These are phyloP conservation scores for Blastobotrys attinorum DNA, from an alignment of 805 yeast genomes.

Conservation along the genomic window DNA sequence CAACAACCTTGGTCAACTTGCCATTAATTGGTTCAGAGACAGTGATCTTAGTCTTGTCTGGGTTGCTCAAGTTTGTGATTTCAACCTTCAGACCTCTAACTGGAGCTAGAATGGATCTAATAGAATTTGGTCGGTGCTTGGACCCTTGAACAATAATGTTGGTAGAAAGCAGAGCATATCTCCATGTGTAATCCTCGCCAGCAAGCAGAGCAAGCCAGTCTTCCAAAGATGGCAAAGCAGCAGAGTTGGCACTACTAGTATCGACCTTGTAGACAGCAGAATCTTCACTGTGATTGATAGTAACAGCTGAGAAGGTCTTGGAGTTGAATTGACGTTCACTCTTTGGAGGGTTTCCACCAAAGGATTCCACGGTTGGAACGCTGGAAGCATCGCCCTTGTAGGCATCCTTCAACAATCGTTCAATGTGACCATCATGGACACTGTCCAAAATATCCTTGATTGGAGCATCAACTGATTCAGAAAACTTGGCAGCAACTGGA, in stretches of 20 bases:
- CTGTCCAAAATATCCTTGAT: constrained; percentile 81
- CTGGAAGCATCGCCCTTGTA: constrained; percentile 62
- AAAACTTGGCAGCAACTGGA: constrained; percentile 94
- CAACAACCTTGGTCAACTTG: constrained; percentile 44
- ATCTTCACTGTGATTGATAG: constrained; percentile 16
- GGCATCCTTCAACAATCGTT: constrained; percentile 53
- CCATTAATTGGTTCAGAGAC: constrained; percentile 70
- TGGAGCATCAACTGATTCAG: constrained; percentile 85
- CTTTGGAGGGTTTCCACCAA: constrained; percentile 56
- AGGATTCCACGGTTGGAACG: constrained; percentile 85
- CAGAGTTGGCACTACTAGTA: constrained; percentile 20
- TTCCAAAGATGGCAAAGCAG: constrained; percentile 33
- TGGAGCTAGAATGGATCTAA: constrained; percentile 75
- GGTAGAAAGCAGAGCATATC: constrained; percentile 79
- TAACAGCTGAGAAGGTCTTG: constrained; percentile 20
- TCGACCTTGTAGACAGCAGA: constrained; percentile 35
- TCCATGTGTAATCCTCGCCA: constrained; percentile 75
- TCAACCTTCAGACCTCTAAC: constrained; percentile 53
- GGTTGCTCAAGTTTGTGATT: constrained; percentile 44
- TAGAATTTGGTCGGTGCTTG: constrained; percentile 71
- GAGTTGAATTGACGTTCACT: constrained; percentile 19
- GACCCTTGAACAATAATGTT: constrained; percentile 78
- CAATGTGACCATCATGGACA: constrained; percentile 86
- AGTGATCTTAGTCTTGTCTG: constrained; percentile 51
- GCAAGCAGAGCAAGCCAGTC: constrained; percentile 79